A percentile compares a stretch with the other conserved stretches of the same genome.
These are phyloP conservation scores for Mycena alexandri DNA, from an alignment of 768 basidiomycete genomes.

Conservation along the genomic window DNA sequence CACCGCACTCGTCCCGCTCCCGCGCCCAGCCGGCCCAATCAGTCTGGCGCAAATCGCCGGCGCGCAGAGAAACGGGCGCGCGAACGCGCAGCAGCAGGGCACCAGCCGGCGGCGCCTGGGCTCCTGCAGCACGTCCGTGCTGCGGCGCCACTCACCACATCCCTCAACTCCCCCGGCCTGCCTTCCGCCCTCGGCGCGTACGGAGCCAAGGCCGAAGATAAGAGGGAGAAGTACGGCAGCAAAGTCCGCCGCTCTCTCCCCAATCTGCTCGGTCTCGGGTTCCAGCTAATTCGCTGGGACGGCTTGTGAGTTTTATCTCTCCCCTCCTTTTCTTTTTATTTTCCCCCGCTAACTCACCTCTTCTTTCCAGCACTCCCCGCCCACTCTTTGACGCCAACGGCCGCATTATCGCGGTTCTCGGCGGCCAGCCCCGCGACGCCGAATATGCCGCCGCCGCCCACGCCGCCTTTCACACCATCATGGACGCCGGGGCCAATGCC, in stretches of 20 bases:
- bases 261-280: slow-evolving; percentile 9
- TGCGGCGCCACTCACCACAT: not conserved
- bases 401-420: slow-evolving; percentile 19
- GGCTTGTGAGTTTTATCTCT: slow-evolving; percentile 9
- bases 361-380: not conserved
- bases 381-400: slow-evolving; percentile 1
- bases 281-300: slow-evolving; percentile 10
- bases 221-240: slow-evolving; percentile 2
- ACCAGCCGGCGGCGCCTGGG: not conserved
- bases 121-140: not conserved
- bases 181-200: slow-evolving; percentile 9
- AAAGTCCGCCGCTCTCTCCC: slow-evolving; percentile 10
- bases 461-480: slow-evolving; percentile 1
- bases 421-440: not conserved
- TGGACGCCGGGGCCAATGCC: not conserved
- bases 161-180: slow-evolving; percentile 8
- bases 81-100: not conserved
- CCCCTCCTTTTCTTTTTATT: too few species aligned
- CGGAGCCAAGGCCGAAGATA: not conserved
- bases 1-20: slow-evolving; percentile 5
- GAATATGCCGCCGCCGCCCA: not conserved
- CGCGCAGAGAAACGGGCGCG: not conserved
- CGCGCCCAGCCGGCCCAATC: too few species aligned
- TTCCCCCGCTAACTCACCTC: not conserved
- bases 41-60: not conserved